phyloP scores from a whole-genome alignment of 495 filamentous ascomycete species.

The Daldinia caldariorum region DNA sequence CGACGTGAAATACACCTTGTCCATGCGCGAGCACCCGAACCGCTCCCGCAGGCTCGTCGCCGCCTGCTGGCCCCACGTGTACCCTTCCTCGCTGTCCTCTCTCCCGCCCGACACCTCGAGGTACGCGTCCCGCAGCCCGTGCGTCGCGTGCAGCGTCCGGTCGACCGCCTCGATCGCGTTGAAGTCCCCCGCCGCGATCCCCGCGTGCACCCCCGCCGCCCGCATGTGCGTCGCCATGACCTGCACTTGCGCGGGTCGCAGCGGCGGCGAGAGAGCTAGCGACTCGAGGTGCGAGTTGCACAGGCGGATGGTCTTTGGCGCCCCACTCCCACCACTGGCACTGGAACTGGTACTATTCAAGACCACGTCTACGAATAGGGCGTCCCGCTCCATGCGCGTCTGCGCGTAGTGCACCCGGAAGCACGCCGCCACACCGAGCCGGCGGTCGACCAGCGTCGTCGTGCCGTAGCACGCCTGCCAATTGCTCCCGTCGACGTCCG shows the following conservation, averaged over 20 bases:
- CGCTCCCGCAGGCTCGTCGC: constrained; percentile 40
- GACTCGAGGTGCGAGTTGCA: constrained; percentile 67
- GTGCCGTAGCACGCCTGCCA: constrained; percentile 60
- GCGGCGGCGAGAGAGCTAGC: constrained; percentile 51
- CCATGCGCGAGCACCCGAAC: constrained; percentile 62
- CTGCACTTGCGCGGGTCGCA: constrained; percentile 57
- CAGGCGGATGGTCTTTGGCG: constrained; percentile 50
- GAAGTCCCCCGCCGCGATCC: constrained; percentile 60
- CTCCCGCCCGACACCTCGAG: constrained; percentile 57
- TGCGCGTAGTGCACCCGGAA: constrained; percentile 59
- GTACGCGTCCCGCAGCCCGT: constrained; percentile 62
- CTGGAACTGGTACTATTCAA: neutral
- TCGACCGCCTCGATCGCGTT: constrained; percentile 67
- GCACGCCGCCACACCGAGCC: constrained; percentile 50
- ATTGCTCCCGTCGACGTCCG: constrained; percentile 51
- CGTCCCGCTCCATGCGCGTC: constrained; percentile 61
- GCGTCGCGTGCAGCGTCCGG: constrained; percentile 54
- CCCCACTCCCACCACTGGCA: constrained; percentile 10
- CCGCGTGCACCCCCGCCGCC: constrained; percentile 41
- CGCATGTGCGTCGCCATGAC: constrained; percentile 54
- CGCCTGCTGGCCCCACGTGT: constrained; percentile 67
- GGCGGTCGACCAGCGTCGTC: constrained; percentile 59
- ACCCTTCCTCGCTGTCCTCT: constrained; percentile 61
- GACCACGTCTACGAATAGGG: constrained; percentile 60
- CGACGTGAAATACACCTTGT: constrained; percentile 57